phyloP scores from a whole-genome alignment of 176 grass and related monocot species.

The Poa pratensis region DNA sequence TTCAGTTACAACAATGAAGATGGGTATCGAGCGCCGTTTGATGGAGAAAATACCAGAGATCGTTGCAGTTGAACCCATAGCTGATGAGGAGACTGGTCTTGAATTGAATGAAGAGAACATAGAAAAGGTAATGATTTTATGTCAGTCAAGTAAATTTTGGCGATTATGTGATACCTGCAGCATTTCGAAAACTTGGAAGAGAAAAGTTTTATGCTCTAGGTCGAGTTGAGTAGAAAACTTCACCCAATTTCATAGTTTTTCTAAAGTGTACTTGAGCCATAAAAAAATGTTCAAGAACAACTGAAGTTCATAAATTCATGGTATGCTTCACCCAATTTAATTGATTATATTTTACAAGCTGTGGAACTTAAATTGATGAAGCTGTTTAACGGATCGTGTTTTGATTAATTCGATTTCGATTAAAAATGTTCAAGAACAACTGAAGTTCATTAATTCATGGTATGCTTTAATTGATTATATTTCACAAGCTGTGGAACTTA shows the following conservation, averaged over 20 bases:
- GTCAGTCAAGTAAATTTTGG: conserved; percentile 12
- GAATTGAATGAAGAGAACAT: conserved; percentile 85
- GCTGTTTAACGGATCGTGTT: background rate
- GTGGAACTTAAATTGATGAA: background rate
- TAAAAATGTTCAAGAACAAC: too few relatives aligned
- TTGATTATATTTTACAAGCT: background rate
- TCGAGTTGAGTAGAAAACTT: conserved; percentile 10
- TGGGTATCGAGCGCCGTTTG: conserved; percentile 88
- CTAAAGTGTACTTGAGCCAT: background rate
- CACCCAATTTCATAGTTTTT: background rate
- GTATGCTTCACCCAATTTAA: background rate
- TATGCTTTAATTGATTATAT: background rate
- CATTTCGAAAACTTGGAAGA: background rate
- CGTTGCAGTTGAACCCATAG: conserved; percentile 76
- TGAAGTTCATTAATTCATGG: too few relatives aligned
- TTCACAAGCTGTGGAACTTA: background rate
- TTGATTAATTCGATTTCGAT: background rate
- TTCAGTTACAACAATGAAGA: conserved; percentile 92
- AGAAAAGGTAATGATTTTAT: conserved; percentile 63
- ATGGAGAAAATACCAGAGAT: conserved; percentile 99
- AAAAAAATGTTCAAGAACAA: conserved; percentile 12
- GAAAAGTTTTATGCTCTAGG: conserved; percentile 7
- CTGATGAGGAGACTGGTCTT: conserved; percentile 92
- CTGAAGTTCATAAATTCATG: background rate
- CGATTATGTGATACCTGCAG: background rate